These are phyloP conservation scores for Aspergillus brunneoviolaceus DNA, from an alignment of 2,329 filamentous ascomycete species.

Conservation along the genomic window DNA sequence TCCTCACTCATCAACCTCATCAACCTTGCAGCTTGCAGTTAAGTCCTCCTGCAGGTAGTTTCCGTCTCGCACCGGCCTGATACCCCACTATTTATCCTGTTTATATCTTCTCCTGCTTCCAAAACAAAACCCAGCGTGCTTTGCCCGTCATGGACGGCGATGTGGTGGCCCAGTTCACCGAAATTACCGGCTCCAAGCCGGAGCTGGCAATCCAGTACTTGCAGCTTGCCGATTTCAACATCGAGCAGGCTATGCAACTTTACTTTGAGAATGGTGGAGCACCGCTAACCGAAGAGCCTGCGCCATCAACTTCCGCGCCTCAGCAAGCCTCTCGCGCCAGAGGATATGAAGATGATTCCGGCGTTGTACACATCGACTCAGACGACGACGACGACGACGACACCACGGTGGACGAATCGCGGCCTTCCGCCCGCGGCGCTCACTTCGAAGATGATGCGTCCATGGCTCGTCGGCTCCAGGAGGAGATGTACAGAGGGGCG, in stretches of 20 bases:
- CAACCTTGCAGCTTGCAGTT: background rate
- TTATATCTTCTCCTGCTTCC: background rate
- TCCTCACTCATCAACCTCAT: background rate
- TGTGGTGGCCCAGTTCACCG: conserved; percentile 70
- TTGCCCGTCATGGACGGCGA: conserved; percentile 63
- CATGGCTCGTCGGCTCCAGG: conserved; percentile 86
- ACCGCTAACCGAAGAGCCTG: conserved; percentile 53
- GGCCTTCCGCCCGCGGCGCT: conserved; percentile 35
- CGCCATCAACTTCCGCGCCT: conserved; percentile 30
- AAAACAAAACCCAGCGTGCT: background rate
- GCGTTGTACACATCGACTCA: conserved; percentile 73
- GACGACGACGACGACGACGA: conserved; percentile 58
- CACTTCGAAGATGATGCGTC: conserved; percentile 85
- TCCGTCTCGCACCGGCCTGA: conserved; percentile 5
- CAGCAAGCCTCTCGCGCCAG: conserved; percentile 30
- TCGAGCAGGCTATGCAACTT: conserved; percentile 82
- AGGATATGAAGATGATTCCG: conserved; percentile 54
- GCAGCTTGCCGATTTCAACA: conserved; percentile 76
- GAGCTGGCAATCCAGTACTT: conserved; percentile 80
- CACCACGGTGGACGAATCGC: conserved; percentile 45
- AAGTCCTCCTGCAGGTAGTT: conserved; percentile 6
- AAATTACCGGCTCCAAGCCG: conserved; percentile 73
- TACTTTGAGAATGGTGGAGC: conserved; percentile 84
- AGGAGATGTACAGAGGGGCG: conserved; percentile 74
- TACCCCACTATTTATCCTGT: background rate